Base-by-base conservation (phyloP, 495 filamentous ascomycete genomes). In the Trypethelium eluteriae region DNA sequence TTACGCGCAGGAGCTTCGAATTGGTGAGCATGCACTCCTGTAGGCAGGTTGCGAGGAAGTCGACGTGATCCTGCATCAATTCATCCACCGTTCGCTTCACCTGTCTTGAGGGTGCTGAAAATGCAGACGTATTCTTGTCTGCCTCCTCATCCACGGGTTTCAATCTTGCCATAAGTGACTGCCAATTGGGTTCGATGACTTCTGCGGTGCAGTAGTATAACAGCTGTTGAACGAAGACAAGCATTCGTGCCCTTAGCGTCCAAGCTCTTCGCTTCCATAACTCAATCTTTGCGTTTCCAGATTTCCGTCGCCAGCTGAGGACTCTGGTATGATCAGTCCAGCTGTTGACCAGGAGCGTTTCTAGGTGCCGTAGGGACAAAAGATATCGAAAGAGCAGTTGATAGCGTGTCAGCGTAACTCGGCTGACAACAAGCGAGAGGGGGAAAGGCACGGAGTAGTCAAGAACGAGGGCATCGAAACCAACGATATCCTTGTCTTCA, bases 1-100 rank as follows among this genome's bases (percentile, higher is more conserved):
- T 62, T 83, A 97, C 94, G 80, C 90, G 87, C 25, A 98, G 79
- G 7, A 98, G 78, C 76, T 96, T 96, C 64, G 89, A 89, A 74
- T 98, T 96, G 11, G 95, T 98, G 41, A 98, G 82, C 93, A 97
- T 97, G 81, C 95, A 97, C 79, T 97, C 94, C 78, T 98, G 98
- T 65, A 98, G 79, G 76, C 94, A 98, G 12, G 93, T 97, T 72
- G 97, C 94, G 65, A 98, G 76, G 75, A 98, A 98, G 77, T 98
- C 94, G 39, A 98, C 93, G 80, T 98, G 94, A 75, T 98, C 93
- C 76, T 98, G 92, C 94, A 98, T 98, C 72, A 98, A 78, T 75
- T 97, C 91, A 70, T 98, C 94, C 16, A 98, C 95, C 0, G 94
- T 98, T 47, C 92, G 82, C 67, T 90, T 91, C 56, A 79, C 81